Conservation (phyloP, 1,139 yeast species). For the Pichia sp. region DNA sequence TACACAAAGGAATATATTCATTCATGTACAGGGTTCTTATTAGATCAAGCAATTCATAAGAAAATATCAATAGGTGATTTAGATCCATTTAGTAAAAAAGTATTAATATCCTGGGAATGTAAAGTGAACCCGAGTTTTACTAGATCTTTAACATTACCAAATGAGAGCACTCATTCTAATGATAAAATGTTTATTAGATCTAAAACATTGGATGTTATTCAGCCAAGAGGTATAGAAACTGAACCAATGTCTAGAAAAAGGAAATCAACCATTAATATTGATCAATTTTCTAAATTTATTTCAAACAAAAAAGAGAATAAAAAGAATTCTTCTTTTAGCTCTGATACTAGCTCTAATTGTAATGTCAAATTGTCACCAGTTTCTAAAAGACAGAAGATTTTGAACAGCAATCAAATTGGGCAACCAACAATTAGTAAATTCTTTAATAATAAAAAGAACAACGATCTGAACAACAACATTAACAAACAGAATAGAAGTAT, state of each 20-base stretch:
- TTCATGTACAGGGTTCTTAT: constrained; percentile 57
- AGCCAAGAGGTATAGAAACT: background rate
- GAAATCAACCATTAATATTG: constrained; percentile 9
- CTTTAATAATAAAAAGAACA: constrained; percentile 6
- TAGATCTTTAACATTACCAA: constrained; percentile 10
- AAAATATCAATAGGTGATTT: constrained; percentile 59
- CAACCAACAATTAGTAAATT: constrained; percentile 12
- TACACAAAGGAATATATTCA: constrained; percentile 25
- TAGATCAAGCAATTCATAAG: constrained; percentile 41
- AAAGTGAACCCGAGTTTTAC: constrained; percentile 4
- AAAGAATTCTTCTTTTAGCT: no score
- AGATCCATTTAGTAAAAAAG: constrained; percentile 56
- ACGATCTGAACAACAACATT: background rate
- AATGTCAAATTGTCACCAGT: constrained; percentile 17
- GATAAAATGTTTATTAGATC: background rate
- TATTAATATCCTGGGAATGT: constrained; percentile 40
- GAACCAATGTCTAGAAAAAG: constrained; percentile 9
- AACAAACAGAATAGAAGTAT: background rate
- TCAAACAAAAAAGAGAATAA: constrained; percentile 1
- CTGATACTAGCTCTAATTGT: no score
- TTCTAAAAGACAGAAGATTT: constrained; percentile 23
- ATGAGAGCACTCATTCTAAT: background rate
- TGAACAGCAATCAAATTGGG: constrained; percentile 14
- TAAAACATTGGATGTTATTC: background rate
- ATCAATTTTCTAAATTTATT: constrained; percentile 11